phyloP scores from a whole-genome alignment of 352 stramenopile genomes.

The Pythium utonaiense region DNA sequence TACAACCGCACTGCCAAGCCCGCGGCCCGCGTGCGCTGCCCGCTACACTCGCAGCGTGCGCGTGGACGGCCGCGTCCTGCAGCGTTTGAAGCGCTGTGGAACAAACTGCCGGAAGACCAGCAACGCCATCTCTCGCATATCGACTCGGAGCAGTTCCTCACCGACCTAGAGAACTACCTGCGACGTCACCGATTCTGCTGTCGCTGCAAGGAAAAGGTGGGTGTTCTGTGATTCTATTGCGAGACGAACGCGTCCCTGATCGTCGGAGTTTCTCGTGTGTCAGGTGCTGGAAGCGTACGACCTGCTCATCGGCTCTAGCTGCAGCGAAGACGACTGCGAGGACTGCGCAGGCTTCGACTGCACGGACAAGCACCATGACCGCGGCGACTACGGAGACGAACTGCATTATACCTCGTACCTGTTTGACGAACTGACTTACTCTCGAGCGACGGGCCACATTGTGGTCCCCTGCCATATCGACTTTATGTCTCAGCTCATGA shows the following conservation, averaged over 20 bases:
- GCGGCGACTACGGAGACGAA: constrained; percentile 72
- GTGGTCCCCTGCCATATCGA: constrained; percentile 83
- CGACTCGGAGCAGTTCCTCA: constrained; percentile 85
- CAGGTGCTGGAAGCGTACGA: constrained; percentile 83
- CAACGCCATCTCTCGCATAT: constrained; percentile 82
- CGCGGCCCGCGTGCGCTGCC: constrained; percentile 55
- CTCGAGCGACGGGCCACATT: constrained; percentile 75
- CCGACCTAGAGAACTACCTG: constrained; percentile 79
- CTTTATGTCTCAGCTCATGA: constrained; percentile 84
- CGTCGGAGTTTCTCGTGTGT: not conserved
- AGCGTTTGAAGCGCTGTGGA: constrained; percentile 76
- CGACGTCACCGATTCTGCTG: constrained; percentile 85
- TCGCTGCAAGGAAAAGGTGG: constrained; percentile 81
- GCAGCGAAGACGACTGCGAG: constrained; percentile 84
- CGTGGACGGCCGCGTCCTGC: constrained; percentile 64
- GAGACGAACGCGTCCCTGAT: not conserved
- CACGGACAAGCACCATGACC: constrained; percentile 70
- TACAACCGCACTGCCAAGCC: constrained; percentile 30
- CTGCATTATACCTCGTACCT: constrained; percentile 85
- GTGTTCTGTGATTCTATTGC: not conserved
- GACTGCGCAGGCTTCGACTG: constrained; percentile 80
- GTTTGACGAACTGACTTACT: constrained; percentile 85
- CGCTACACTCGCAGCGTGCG: constrained; percentile 72
- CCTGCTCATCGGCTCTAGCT: constrained; percentile 78
- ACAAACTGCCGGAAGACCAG: constrained; percentile 73